Percentiles rank a stretch among this genome's conserved stretches.
phyloP scores from a whole-genome alignment of 2,329 filamentous ascomycete genomes.

The Colletotrichum paranaense region DNA sequence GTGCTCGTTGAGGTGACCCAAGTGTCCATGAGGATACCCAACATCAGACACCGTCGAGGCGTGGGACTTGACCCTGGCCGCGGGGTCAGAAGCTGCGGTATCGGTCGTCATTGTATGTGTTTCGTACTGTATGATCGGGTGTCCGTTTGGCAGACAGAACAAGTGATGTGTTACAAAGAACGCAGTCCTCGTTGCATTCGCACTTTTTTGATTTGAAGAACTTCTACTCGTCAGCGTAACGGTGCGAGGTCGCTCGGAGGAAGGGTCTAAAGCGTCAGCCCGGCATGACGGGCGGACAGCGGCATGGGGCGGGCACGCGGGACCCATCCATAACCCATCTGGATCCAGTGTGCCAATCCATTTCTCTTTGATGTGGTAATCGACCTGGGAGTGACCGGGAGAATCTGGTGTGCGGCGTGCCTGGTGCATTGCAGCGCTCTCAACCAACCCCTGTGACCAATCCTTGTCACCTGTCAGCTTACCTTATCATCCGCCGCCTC shows the following conservation, averaged over 20 bases:
- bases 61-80: conserved; percentile 27
- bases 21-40: conserved; percentile 80
- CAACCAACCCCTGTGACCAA: conserved; percentile 1
- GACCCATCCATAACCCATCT: background rate
- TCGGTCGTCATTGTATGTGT: conserved; percentile 15
- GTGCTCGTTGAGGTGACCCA: conserved; percentile 77
- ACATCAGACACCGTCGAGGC: conserved; percentile 44
- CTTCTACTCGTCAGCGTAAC: conserved; percentile 21
- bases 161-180: conserved; percentile 1
- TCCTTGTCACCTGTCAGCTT: conserved; percentile 14
- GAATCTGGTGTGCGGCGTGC: background rate
- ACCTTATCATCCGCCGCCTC: background rate
- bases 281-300: conserved; percentile 14
- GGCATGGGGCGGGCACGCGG: conserved; percentile 3
- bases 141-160: no score
- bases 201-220: background rate
- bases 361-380: conserved; percentile 21
- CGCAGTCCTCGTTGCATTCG: background rate
- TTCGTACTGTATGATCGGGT: background rate
- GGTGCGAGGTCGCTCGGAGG: conserved; percentile 12
- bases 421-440: background rate
- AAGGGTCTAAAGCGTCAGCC: conserved; percentile 10
- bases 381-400: background rate
- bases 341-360: background rate
- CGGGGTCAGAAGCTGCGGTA: conserved; percentile 22